These are phyloP conservation scores for Umbellularia californica DNA, from an alignment of 164 flowering plant species.

Conservation along the genomic window DNA sequence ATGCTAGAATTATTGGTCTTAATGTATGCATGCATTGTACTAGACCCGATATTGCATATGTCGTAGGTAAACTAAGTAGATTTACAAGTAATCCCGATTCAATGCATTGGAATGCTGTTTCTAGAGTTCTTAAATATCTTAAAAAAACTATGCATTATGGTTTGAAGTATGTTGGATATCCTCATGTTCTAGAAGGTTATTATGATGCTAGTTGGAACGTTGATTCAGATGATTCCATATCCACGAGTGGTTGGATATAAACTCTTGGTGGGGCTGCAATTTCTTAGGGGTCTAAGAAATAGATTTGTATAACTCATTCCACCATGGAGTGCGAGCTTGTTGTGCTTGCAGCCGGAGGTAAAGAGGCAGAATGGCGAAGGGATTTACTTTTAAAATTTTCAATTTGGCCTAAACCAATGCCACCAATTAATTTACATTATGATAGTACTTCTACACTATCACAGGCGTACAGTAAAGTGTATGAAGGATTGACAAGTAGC, in stretches of 20 bases:
- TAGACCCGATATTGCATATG: neutral
- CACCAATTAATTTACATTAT: neutral
- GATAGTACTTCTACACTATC: neutral
- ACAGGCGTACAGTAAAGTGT: neutral
- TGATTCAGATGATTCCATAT: neutral
- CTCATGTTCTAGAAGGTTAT: neutral
- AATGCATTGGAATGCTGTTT: neutral
- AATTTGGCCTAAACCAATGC: neutral
- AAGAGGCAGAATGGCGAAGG: neutral
- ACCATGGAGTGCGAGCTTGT: slow-evolving; percentile 2
- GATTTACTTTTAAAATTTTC: neutral
- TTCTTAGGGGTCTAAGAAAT: neutral
- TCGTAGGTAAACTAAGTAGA: neutral
- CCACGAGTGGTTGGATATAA: neutral
- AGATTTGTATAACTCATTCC: neutral
- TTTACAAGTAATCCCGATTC: neutral
- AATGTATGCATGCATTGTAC: neutral
- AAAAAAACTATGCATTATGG: neutral
- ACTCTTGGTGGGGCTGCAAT: neutral
- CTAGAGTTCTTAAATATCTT: neutral
- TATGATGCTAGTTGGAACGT: slow-evolving; percentile 1
- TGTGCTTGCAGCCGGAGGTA: neutral
- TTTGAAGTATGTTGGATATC: neutral
- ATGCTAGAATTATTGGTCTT: neutral
- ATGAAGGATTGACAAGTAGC: neutral